Evolutionary conservation across 805 yeast genomes (phyloP).

Genomic region (Saccharomyces cerevisiae): DNA sequence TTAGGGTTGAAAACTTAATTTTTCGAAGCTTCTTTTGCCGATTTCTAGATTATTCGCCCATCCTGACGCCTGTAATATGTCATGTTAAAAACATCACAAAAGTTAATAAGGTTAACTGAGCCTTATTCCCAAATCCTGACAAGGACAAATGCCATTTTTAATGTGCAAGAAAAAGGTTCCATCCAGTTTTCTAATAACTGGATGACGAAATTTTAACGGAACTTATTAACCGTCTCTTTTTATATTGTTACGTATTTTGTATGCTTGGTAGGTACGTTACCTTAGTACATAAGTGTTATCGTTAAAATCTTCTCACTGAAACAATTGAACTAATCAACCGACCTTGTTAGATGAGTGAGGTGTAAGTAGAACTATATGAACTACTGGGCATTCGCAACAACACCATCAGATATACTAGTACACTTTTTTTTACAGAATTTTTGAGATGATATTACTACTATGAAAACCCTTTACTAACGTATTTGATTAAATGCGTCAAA

Average conservation of each 20-base stretch:
- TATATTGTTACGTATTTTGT: too few species aligned
- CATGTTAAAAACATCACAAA: background rate
- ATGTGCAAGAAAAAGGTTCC: too few species aligned
- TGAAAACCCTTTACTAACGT: constrained; percentile 33
- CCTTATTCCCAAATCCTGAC: background rate
- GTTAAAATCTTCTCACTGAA: background rate
- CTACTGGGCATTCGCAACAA: background rate
- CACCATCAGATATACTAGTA: background rate
- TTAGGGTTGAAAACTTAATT: background rate
- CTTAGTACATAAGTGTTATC: too few species aligned
- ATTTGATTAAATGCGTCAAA: constrained; percentile 70
- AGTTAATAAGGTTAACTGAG: background rate
- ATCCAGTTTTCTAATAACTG: too few species aligned
- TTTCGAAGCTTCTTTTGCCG: background rate
- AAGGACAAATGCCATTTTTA: background rate
- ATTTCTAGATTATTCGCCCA: background rate
- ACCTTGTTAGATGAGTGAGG: too few species aligned
- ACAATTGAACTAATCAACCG: too few species aligned
- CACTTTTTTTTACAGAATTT: background rate
- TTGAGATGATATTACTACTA: background rate
- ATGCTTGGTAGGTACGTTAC: too few species aligned
- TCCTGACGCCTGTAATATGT: background rate
- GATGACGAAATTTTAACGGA: too few species aligned
- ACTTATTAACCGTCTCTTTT: too few species aligned
- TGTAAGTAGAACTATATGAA: background rate